Percentiles rank a stretch among this genome's conserved stretches.
Conservation (phyloP, 2,329 filamentous ascomycete species). For the Arthrobotrys pseudoclavata region DNA sequence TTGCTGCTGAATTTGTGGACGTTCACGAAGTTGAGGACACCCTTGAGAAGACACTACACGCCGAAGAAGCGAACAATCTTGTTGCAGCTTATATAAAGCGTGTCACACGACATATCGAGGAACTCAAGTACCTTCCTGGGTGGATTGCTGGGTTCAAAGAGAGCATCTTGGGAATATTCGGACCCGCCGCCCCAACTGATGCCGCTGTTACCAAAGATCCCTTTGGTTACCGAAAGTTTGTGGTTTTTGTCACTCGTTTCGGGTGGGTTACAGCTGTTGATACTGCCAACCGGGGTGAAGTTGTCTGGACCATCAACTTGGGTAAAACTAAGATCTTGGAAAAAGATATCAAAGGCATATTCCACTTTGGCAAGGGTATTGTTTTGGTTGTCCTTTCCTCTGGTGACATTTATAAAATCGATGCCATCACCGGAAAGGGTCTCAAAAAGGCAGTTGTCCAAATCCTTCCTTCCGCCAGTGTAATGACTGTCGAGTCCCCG, state of each 20-base stretch:
- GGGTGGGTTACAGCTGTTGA: constrained; percentile 86
- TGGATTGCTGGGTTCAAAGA: constrained; percentile 79
- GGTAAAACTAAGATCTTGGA: constrained; percentile 73
- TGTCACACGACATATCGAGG: constrained; percentile 82
- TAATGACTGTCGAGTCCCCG: constrained; percentile 47
- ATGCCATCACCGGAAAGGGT: constrained; percentile 67
- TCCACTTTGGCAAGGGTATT: constrained; percentile 72
- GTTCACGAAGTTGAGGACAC: constrained; percentile 75
- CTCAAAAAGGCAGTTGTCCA: constrained; percentile 63
- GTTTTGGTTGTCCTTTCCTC: constrained; percentile 74
- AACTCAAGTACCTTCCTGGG: constrained; percentile 78
- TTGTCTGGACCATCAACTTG: constrained; percentile 77
- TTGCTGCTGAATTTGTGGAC: constrained; percentile 84
- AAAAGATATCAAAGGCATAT: constrained; percentile 75
- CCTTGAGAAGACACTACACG: constrained; percentile 83
- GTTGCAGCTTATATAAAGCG: constrained; percentile 88
- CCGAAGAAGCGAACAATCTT: constrained; percentile 86
- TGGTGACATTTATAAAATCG: constrained; percentile 73
- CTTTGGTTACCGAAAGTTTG: constrained; percentile 90
- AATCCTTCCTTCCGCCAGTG: constrained; percentile 42
- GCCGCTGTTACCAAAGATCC: constrained; percentile 72
- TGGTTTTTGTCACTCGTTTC: constrained; percentile 82
- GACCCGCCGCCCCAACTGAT: constrained; percentile 70
- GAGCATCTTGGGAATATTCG: constrained; percentile 76
- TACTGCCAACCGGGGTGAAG: constrained; percentile 77